Base-by-base conservation (phyloP, 1,139 yeast genomes). In the Kazachstania sp. region DNA sequence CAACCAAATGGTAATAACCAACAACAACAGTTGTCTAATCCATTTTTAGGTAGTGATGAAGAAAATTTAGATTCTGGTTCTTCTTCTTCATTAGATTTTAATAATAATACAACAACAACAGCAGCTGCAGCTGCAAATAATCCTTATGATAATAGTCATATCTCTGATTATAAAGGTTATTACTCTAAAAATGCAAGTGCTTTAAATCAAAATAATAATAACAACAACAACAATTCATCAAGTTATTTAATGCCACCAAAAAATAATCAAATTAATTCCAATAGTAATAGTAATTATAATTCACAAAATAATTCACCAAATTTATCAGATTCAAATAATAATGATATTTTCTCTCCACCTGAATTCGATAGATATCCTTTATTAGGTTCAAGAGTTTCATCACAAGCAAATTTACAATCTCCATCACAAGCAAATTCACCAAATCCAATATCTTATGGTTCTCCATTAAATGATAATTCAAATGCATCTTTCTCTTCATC, bases 281-380 rank as follows among this genome's bases (percentile, higher is more conserved):
- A n/a, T n/a, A n/a, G n/a, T 18, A 23, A 32, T 13, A 15, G 16
- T 11, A 20, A 29, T 28, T 18, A 18, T 3, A 16, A 15, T 1
- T 18, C 36, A n/a, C 36, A 38, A 26, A 5, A 6, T 20, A 16
- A 30, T 12, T 38, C 37, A 18, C 29, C 39, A 23, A 20, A 18
- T 19, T 19, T 34, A 6, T 15, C 59, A 34, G 53, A 51, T 9
- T 44, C 55, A 15, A 51, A 58, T 7, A 51, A 50, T 40, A 57
- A 57, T 42, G 64, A 63, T 39, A 59, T 65, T 32, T 57, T 60
- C 50, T 64, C 68, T 1, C 81, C 83, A 8, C 71, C 79, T 0
- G 81, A 76, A 52, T 78, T 69, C 54, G 83, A 78, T 57, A 68
- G 83, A 55, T 79, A 78, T 55, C 83, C 83, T 3, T 63, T 76